These are phyloP conservation scores for Suillus decipiens DNA, from an alignment of 768 basidiomycete genomes.

Conservation along the genomic window DNA sequence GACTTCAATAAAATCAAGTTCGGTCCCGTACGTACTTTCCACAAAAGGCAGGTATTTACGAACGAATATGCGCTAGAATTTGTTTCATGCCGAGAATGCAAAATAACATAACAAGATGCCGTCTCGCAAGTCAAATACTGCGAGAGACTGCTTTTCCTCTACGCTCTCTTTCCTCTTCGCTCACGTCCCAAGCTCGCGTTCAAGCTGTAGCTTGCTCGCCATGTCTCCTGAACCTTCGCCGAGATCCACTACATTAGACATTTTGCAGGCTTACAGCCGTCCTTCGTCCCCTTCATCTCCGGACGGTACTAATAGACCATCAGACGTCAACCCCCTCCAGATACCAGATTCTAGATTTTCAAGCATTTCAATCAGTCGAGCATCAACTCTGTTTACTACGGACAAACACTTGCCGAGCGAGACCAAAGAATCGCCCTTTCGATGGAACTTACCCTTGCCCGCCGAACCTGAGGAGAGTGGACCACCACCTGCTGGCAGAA, in stretches of 20 bases:
- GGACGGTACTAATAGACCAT: background rate
- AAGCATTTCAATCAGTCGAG: slow-evolving; percentile 24
- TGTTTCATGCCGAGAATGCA: slow-evolving; percentile 18
- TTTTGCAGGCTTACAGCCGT: slow-evolving; percentile 27
- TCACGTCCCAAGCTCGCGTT: slow-evolving; percentile 8
- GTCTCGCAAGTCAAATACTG: background rate
- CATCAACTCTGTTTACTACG: slow-evolving; percentile 26
- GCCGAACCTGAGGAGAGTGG: slow-evolving; percentile 10
- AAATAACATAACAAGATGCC: slow-evolving; percentile 1
- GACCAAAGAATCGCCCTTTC: slow-evolving; percentile 30
- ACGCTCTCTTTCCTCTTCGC: slow-evolving; percentile 1
- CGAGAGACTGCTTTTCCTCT: slow-evolving; percentile 8
- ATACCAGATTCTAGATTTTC: slow-evolving; percentile 27
- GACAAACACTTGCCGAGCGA: slow-evolving; percentile 20
- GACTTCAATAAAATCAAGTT: too few relatives aligned
- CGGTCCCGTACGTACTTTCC: slow-evolving; percentile 13
- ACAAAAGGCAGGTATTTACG: slow-evolving; percentile 34
- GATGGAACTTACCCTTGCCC: slow-evolving; percentile 32
- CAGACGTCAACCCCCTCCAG: background rate
- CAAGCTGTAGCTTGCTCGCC: slow-evolving; percentile 2
- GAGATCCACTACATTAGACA: slow-evolving; percentile 33
- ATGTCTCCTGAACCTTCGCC: slow-evolving; percentile 20
- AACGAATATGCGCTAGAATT: slow-evolving; percentile 24
- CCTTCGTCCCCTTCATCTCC: slow-evolving; percentile 9
- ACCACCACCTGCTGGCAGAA: slow-evolving; percentile 1